Percentiles rank a stretch among this genome's conserved stretches.
Conservation (phyloP, 2,329 filamentous ascomycete species). For the Microdochium trichocladiopsis region DNA sequence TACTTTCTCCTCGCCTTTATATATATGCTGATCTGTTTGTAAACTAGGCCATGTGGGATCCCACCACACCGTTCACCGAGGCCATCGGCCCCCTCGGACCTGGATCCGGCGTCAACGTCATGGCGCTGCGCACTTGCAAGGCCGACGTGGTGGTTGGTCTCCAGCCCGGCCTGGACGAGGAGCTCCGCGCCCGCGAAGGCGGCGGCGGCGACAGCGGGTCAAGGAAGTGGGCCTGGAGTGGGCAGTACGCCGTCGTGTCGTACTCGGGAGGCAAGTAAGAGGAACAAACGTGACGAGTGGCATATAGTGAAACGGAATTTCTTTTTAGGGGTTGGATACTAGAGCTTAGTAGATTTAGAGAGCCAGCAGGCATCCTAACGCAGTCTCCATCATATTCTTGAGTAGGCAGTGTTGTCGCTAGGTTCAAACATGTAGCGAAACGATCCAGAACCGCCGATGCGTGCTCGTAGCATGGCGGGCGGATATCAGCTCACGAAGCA, state of each 20-base stretch:
- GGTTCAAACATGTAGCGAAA: too few species aligned
- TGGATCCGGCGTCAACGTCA: conserved; percentile 72
- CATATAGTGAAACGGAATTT: too few species aligned
- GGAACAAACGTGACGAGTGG: not conserved
- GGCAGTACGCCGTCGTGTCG: conserved; percentile 94
- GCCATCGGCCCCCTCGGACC: conserved; percentile 83
- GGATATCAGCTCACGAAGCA: too few species aligned
- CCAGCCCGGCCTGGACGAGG: conserved; percentile 75
- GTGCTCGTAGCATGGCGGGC: too few species aligned
- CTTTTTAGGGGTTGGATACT: too few species aligned
- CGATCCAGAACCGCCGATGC: too few species aligned
- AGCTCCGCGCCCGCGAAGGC: conserved; percentile 58
- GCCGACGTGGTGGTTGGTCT: conserved; percentile 92
- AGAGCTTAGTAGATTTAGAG: too few species aligned
- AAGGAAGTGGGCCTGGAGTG: conserved; percentile 89
- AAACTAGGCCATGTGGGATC: conserved; percentile 69
- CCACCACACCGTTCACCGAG: conserved; percentile 76
- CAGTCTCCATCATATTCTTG: too few species aligned
- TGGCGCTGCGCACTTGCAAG: conserved; percentile 91
- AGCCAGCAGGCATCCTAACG: too few species aligned
- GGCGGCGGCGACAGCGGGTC: conserved; percentile 65
- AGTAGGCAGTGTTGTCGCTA: too few species aligned
- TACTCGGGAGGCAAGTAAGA: conserved; percentile 63
- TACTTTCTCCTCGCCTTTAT: too few species aligned
- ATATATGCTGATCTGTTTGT: conserved; percentile 1